phyloP scores from a whole-genome alignment of 2,329 filamentous ascomycete genomes.

The Calonectria pauciramosa region DNA sequence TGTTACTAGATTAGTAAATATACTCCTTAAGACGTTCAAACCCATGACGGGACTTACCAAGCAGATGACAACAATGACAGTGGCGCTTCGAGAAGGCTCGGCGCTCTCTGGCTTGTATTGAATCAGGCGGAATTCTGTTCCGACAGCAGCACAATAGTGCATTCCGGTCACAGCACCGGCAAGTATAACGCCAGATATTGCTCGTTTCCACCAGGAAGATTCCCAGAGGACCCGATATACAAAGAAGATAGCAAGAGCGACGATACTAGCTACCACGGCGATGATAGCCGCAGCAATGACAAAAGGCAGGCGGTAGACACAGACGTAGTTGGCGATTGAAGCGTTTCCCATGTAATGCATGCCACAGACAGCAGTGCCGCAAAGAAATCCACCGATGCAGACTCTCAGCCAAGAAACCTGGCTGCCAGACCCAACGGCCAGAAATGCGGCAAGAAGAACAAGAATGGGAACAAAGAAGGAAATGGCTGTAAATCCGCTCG shows the following conservation, averaged over 20 bases:
- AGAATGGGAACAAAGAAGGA: conserved; percentile 86
- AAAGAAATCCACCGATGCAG: conserved; percentile 74
- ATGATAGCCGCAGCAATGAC: conserved; percentile 80
- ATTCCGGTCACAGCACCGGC: conserved; percentile 85
- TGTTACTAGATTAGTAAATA: conserved; percentile 46
- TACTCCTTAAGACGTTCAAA: too few species aligned
- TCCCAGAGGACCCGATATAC: conserved; percentile 82
- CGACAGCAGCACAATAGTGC: conserved; percentile 86
- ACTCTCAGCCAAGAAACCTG: conserved; percentile 71
- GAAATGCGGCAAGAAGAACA: conserved; percentile 80
- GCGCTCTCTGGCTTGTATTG: conserved; percentile 52
- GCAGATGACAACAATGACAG: conserved; percentile 80
- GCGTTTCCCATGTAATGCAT: conserved; percentile 94
- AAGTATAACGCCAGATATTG: conserved; percentile 75
- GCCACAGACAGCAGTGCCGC: conserved; percentile 81
- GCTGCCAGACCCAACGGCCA: conserved; percentile 74
- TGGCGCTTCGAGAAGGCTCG: conserved; percentile 70
- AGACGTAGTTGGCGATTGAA: conserved; percentile 82
- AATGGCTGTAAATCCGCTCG: conserved; percentile 76
- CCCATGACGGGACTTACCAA: conserved; percentile 64
- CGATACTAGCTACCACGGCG: conserved; percentile 78
- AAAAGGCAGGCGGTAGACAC: conserved; percentile 70
- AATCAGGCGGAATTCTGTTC: conserved; percentile 76
- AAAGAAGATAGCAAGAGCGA: conserved; percentile 83
- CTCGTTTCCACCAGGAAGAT: conserved; percentile 82